These are phyloP conservation scores for Oryza meyeriana DNA, from an alignment of 176 grass and related monocot species.

Conservation along the genomic window DNA sequence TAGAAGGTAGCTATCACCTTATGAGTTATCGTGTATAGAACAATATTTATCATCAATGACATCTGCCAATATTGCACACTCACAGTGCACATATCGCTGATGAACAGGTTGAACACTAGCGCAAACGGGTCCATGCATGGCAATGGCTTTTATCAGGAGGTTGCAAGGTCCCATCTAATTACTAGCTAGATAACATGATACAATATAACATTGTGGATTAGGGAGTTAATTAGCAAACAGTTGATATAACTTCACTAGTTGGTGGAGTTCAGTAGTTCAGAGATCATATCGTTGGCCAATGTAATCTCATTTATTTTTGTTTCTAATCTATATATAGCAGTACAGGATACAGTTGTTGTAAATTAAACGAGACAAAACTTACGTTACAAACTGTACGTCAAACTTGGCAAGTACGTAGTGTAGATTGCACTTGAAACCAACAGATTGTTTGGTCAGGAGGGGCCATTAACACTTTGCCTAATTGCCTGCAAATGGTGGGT, in stretches of 20 bases:
- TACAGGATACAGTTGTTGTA: not conserved
- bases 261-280: not conserved
- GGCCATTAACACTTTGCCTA: not conserved
- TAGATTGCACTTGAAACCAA: not conserved
- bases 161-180: not conserved
- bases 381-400: not conserved
- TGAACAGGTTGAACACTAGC: not conserved
- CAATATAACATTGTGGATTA: not conserved
- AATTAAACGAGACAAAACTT: not conserved
- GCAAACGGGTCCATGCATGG: not conserved
- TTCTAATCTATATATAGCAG: not conserved
- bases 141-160: not conserved
- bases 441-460: not conserved
- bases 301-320: not conserved
- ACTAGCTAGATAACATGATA: not conserved
- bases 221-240: not conserved
- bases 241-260: not conserved
- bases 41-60: not conserved
- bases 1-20: conserved; percentile 12
- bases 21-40: not conserved
- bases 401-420: not conserved
- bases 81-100: not conserved
- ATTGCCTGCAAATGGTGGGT: not conserved
- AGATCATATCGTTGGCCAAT: no score
- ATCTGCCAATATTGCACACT: not conserved